Evolutionary conservation across 306 rosid species (phyloP).

Genomic region (Dalbergia oliveri): DNA sequence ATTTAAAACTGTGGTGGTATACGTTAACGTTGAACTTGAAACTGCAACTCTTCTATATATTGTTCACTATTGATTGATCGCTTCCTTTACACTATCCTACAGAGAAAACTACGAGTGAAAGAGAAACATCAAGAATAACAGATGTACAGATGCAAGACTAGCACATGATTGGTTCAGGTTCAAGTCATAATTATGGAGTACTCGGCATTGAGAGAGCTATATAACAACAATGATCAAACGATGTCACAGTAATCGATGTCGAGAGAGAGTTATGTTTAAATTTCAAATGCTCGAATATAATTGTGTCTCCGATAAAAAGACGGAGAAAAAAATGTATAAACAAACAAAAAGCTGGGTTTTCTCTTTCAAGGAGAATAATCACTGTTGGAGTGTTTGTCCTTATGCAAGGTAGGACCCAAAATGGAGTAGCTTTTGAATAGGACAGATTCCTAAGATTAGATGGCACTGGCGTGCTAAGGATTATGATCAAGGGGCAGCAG

Average conservation of each 20-base stretch:
- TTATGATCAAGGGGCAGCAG: neutral
- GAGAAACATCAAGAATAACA: slow-evolving; percentile 42
- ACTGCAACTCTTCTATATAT: slow-evolving; percentile 21
- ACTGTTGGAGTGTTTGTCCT: slow-evolving; percentile 41
- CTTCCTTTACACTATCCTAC: slow-evolving; percentile 19
- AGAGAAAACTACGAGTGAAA: slow-evolving; percentile 33
- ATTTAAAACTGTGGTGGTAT: neutral
- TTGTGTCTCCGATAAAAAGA: too few relatives aligned
- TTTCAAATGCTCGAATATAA: too few relatives aligned
- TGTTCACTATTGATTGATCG: slow-evolving; percentile 32
- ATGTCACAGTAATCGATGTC: too few relatives aligned
- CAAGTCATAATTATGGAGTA: too few relatives aligned
- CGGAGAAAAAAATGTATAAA: too few relatives aligned
- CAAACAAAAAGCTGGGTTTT: slow-evolving; percentile 11
- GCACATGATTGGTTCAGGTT: too few relatives aligned
- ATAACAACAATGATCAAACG: too few relatives aligned
- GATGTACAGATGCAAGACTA: slow-evolving; percentile 10
- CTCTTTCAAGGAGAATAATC: slow-evolving; percentile 44
- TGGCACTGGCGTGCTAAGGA: neutral
- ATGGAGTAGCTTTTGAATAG: slow-evolving; percentile 11
- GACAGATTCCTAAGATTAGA: slow-evolving; percentile 35
- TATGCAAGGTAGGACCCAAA: slow-evolving; percentile 47
- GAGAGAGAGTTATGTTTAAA: too few relatives aligned
- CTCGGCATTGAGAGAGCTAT: too few relatives aligned
- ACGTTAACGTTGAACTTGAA: neutral